Base-by-base conservation (phyloP, 1,284 basidiomycete genomes). In the Blastosporella zonata region DNA sequence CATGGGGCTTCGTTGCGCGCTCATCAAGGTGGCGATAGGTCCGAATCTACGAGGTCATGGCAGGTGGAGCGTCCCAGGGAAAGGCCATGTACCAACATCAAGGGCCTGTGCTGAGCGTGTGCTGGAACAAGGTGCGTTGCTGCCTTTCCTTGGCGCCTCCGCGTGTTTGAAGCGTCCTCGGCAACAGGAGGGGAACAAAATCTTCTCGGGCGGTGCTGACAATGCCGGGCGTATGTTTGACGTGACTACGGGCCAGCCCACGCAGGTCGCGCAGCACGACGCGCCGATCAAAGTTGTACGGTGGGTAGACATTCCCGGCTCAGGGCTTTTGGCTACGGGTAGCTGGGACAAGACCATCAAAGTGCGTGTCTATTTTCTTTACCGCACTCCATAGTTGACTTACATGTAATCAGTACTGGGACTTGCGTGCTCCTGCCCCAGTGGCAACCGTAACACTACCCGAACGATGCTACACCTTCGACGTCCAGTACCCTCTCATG, bases 341-440 rank as follows among this genome's bases (percentile, higher is more conserved):
- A 90, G 90, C 45, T 97, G 93, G 93, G 93, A 97, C 66, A 93
- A 93, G 69, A 90, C 87, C n/a, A 64, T 95, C 57, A 93, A 92
- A 77, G 89, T 91, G 50, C 33, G 66, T 58, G 4, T 36, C 12
- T 6, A n/a, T n/a, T n/a, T n/a, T n/a, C n/a, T 22, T 20, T 38
- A 37, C 20, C 21, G 10, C 25, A 33, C n/a, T 22, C 36, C 28
- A 36, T 41, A 28, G 18, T 7, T 4, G 12, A 21, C 20, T 6
- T 36, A 4, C 33, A 17, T 23, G 13, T 13, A 35, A 28, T 12
- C 47, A 96, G 91, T 97, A 97, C 64, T 97, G 95, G 94, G 91
- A 97, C 67, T 65, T 93, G 53, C 80, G 90, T 43, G 74, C 79
- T 6, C 71, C 87, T 10, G 80, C 71, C 42, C 89, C 93, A 0